phyloP scores from a whole-genome alignment of 805 yeast species.

The Nakazawaea holstii region DNA sequence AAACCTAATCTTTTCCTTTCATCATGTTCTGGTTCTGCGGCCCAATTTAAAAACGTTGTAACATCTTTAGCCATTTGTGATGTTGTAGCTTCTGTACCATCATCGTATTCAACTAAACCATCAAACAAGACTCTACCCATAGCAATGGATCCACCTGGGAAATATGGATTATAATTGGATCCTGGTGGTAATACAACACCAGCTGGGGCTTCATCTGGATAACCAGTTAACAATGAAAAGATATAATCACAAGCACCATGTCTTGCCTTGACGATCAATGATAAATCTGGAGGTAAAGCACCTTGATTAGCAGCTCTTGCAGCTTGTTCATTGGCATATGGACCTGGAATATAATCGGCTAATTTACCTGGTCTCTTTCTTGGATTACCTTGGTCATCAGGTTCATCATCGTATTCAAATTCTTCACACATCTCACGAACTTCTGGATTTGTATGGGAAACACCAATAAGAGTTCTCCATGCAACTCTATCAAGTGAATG shows the following conservation, averaged over 20 bases:
- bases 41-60: constrained; percentile 93
- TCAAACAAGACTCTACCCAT: constrained; percentile 98
- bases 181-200: constrained; percentile 94
- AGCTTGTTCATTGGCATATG: constrained; percentile 97
- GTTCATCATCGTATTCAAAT: constrained; percentile 95
- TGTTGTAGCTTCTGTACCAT: constrained; percentile 97
- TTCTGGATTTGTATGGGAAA: constrained; percentile 86
- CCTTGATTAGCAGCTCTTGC: constrained; percentile 99
- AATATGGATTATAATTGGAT: constrained; percentile 97
- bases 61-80: constrained; percentile 99
- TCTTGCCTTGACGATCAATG: constrained; percentile 96
- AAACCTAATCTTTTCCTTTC: constrained; percentile 96
- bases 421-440: constrained; percentile 93
- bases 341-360: constrained; percentile 92
- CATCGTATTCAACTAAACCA: constrained; percentile 96
- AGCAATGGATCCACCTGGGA: constrained; percentile 99
- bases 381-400: constrained; percentile 95
- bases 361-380: constrained; percentile 97
- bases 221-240: constrained; percentile 92
- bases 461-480: constrained; percentile 98
- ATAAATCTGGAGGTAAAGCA: constrained; percentile 97
- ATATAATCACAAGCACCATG: constrained; percentile 97
- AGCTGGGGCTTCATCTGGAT: constrained; percentile 98
- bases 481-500: constrained; percentile 96
- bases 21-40: constrained; percentile 97